Evolutionary conservation across 495 filamentous ascomycete species (phyloP).

Genomic region (Trichoderma parareesei): DNA sequence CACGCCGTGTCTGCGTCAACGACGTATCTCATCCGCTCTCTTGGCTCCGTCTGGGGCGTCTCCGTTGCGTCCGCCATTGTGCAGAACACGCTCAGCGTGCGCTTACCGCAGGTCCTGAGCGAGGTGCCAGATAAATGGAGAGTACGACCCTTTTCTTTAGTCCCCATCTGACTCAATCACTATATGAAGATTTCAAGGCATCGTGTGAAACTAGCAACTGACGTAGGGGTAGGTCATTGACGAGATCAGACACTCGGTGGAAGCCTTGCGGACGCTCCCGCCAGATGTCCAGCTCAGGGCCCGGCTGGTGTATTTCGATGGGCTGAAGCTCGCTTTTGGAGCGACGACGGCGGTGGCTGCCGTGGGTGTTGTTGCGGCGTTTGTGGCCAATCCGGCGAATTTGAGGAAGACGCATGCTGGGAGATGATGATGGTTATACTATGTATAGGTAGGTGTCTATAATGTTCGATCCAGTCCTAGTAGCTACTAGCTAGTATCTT

Average conservation of each 20-base stretch:
- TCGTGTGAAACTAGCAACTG: slow-evolving; percentile 13
- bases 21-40: slow-evolving; percentile 54
- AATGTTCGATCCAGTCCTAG: no score
- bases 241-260: slow-evolving; percentile 54
- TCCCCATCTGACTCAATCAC: no score
- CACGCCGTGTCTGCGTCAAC: slow-evolving; percentile 59
- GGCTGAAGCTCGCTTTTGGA: slow-evolving; percentile 47
- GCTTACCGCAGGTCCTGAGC: slow-evolving; percentile 48
- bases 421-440: no score
- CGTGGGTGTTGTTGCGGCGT: slow-evolving; percentile 40
- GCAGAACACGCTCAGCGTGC: slow-evolving; percentile 53
- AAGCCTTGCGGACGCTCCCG: slow-evolving; percentile 44
- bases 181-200: neutral
- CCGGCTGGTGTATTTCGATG: slow-evolving; percentile 51
- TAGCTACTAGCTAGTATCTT: no score
- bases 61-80: slow-evolving; percentile 54
- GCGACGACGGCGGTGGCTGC: slow-evolving; percentile 44
- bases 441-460: no score
- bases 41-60: slow-evolving; percentile 58
- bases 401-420: slow-evolving; percentile 5
- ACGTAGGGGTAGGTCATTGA: slow-evolving; percentile 41
- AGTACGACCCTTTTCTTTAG: slow-evolving; percentile 43
- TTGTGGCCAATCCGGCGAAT: slow-evolving; percentile 32
- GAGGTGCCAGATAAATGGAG: slow-evolving; percentile 59
- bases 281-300: slow-evolving; percentile 53